Percentiles rank a stretch among this genome's conserved stretches.
Evolutionary conservation across 352 stramenopile species (phyloP).

Genomic region (Pythium biforme): DNA sequence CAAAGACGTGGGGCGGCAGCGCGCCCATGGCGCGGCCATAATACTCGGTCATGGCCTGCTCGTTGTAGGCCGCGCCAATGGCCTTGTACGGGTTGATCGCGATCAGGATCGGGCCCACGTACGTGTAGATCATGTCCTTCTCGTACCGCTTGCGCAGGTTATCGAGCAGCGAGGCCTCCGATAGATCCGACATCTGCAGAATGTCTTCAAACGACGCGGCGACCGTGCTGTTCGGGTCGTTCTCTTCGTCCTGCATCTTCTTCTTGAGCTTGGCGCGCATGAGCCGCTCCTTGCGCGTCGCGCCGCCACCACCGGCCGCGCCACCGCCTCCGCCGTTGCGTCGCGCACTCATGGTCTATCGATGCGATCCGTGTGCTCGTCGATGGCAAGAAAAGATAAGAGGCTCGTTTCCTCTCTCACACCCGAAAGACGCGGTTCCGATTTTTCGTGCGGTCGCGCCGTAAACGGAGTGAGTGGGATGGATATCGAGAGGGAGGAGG

Average conservation of each 20-base stretch:
- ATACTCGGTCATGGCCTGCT: constrained; percentile 86
- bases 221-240: constrained; percentile 32
- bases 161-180: constrained; percentile 86
- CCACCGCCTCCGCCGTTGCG: constrained; percentile 34
- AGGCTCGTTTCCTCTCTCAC: neutral
- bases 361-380: neutral
- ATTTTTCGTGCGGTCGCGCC: constrained; percentile 5
- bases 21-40: constrained; percentile 80
- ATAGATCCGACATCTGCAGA: constrained; percentile 88
- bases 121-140: constrained; percentile 93
- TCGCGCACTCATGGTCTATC: constrained; percentile 10
- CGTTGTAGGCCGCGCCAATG: constrained; percentile 64
- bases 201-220: constrained; percentile 82
- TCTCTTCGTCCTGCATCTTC: constrained; percentile 74
- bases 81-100: constrained; percentile 92
- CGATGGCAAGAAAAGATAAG: neutral
- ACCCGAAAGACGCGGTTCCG: neutral
- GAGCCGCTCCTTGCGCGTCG: constrained; percentile 79
- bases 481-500: neutral
- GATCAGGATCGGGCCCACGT: constrained; percentile 89
- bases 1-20: constrained; percentile 90
- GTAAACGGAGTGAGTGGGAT: neutral
- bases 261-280: constrained; percentile 88
- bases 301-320: constrained; percentile 33
- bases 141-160: constrained; percentile 91